Base-by-base conservation (phyloP, 805 yeast species). In the Saccharomycopsis oosterbeekiorum region DNA sequence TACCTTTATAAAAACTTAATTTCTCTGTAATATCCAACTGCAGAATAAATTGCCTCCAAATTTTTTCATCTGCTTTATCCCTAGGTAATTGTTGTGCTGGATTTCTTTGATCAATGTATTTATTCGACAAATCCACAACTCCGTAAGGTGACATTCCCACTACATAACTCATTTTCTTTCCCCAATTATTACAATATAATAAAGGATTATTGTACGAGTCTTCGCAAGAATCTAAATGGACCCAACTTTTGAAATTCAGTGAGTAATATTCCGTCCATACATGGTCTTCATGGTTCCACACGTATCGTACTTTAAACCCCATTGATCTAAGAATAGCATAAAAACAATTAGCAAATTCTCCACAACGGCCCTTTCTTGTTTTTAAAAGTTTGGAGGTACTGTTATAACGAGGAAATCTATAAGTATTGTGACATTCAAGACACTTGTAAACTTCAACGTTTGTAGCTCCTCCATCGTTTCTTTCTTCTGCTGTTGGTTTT, bases 221-320 rank as follows among this genome's bases (percentile, higher is more conserved):
- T 67, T 92, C 98, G 70, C 98, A 93, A 9, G 89, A 82, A 68
- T 92, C 98, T 17, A 88, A 75, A 71, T 93, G 98, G 19, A 92
- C 78, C 97, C 98, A 93, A 60, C 90, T 73, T 54, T 78, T 71
- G 65, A 81, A 75, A 21, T 73, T 68, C 0, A 67, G 70, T 1
- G 96, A 88, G 70, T 83, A 92, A 67, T 87, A 86, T 69, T 93
- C 98, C 68, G 96, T 87, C 98, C 98, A 93, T 1, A 89, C 97
- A 70, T 93, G 98, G 70, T 93, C 98, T 70, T 93, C 98, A 8
- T 81, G 75, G 70, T 90, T 91, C 96, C 96, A 89, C 1, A 92
- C 75, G 68, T 86, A 91, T 58, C 98, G 74, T 11, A 54, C 58
- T 0, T 82, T 81, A 14, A 37, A 37, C 34, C 83, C 76, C 4